A percentile compares a stretch with the other conserved stretches of the same genome.
Conservation (phyloP, 148 eudicot species). For the Amaranthus cruentus region DNA sequence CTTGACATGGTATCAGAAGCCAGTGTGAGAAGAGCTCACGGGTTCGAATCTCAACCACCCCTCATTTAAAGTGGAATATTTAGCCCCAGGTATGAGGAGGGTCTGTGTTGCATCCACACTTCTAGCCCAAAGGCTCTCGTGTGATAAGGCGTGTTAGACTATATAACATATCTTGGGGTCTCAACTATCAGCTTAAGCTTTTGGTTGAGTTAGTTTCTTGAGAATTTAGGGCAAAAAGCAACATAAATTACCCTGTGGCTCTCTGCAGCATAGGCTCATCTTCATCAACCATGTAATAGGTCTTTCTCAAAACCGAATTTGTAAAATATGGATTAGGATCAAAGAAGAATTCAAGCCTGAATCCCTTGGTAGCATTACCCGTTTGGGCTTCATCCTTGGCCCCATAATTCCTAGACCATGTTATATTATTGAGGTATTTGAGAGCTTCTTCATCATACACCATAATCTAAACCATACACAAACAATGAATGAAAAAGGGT, state of each 20-base stretch:
- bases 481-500: neutral
- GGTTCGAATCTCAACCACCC: too few species aligned
- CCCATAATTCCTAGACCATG: conserved; percentile 53
- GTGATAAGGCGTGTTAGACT: too few species aligned
- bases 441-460: conserved; percentile 84
- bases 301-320: conserved; percentile 59
- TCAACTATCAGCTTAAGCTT: too few species aligned
- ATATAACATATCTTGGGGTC: too few species aligned
- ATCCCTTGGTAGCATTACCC: conserved; percentile 61
- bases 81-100: too few species aligned
- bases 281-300: conserved; percentile 76
- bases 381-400: conserved; percentile 15
- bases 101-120: too few species aligned
- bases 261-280: conserved; percentile 83
- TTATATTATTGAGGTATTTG: conserved; percentile 67
- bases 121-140: too few species aligned
- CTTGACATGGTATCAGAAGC: too few species aligned
- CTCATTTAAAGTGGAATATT: too few species aligned
- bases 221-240: neutral
- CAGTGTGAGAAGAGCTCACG: too few species aligned
- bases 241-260: conserved; percentile 67
- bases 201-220: too few species aligned
- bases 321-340: conserved; percentile 67
- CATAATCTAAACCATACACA: conserved; percentile 44
- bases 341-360: conserved; percentile 83